Evolutionary conservation across 1,284 basidiomycete genomes (phyloP).

Genomic region (Gomphus sp.): DNA sequence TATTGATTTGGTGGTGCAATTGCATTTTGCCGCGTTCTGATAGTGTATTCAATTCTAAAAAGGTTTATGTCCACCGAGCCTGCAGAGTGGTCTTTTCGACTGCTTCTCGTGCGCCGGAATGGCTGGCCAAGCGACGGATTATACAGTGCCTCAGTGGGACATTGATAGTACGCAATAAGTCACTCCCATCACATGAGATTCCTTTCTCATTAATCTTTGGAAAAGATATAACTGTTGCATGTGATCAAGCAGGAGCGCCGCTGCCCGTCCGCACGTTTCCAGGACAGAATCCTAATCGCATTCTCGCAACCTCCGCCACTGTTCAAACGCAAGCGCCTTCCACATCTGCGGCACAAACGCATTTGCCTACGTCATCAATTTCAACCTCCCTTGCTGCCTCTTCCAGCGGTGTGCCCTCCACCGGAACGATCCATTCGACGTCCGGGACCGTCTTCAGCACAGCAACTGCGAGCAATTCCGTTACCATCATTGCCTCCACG

Average conservation of each 20-base stretch:
- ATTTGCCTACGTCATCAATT: background rate
- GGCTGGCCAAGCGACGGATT: constrained; percentile 21
- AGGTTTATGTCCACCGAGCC: constrained; percentile 21
- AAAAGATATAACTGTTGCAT: constrained; percentile 23
- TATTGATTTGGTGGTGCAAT: no score
- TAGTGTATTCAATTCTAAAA: background rate
- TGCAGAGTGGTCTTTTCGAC: constrained; percentile 25
- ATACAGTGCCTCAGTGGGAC: constrained; percentile 17
- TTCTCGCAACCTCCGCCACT: constrained; percentile 17
- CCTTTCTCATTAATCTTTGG: no score
- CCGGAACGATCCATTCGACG: background rate
- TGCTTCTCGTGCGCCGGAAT: constrained; percentile 28
- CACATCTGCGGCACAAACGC: background rate
- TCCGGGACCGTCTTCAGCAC: background rate
- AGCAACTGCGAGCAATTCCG: background rate
- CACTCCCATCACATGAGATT: background rate
- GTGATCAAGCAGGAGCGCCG: constrained; percentile 22
- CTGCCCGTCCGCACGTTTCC: constrained; percentile 29
- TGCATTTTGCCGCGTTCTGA: background rate
- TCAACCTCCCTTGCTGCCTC: background rate
- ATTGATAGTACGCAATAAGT: constrained; percentile 21
- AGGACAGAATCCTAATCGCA: constrained; percentile 27
- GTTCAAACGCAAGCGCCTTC: no score
- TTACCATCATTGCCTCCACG: background rate
- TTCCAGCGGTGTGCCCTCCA: background rate